Base-by-base conservation (phyloP, 2,329 filamentous ascomycete species). In the Trichoderma koningiopsis region DNA sequence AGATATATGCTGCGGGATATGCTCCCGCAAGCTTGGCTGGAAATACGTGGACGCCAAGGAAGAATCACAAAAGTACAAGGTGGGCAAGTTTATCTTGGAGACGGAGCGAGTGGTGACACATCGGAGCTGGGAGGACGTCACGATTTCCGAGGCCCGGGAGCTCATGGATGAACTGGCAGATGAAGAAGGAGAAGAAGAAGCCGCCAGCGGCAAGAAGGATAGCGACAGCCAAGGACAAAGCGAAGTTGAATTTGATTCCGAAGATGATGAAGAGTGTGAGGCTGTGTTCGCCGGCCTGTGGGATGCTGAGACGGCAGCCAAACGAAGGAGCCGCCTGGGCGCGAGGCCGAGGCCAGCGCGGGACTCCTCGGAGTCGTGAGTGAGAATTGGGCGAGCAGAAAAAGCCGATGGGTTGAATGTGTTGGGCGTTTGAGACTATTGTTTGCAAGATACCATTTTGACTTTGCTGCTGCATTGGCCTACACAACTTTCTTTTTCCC, bases 31-130 rank as follows among this genome's bases (percentile, higher is more conserved):
- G 73, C 75, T 91, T 10, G 89, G 89, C 22, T 91, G 89, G 89
- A 91, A 91, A 77, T 91, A 91, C 74, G 83, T 91, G 55, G 86
- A 89, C 75, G 88, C 89, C 1, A 84, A 83, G 70, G 86, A 90
- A 73, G 74, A 80, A 68, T 79, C 82, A 58, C 89, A 91, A 76
- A 84, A 83, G 75, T 91, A 91, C 81, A 91, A 91, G 78, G 83
- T 91, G 61, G 88, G 88, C 72, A 91, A 91, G 77, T 91, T 87
- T 75, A 91, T 91, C 35, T 77, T 91, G 49, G 89, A 91, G 80
- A 87, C 85, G 49, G 84, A 86, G 76, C 81, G 87, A 65, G 85
- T 89, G 19, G 81, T 86, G 29, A 80, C 83, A 14, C 81, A 82
- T 57, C 82, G 83, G 40, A 80, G 78, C 66, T 91, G 88, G 88